Percentiles rank a stretch among this genome's conserved stretches.
phyloP scores from a whole-genome alignment of 176 grass and related monocot species.

The Tillandsia fasciculata region DNA sequence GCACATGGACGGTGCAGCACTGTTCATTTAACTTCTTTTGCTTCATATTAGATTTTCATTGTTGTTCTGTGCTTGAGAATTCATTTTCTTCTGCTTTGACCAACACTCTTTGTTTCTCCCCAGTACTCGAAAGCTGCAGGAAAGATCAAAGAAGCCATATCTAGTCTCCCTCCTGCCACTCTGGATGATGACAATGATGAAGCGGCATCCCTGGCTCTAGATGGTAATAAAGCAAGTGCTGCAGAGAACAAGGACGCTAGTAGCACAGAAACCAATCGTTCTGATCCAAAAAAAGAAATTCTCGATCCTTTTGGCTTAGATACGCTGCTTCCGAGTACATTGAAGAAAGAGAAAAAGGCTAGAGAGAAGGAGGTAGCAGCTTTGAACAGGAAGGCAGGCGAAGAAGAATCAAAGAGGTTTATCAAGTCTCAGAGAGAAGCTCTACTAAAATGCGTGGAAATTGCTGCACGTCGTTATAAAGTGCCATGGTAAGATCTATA shows the following conservation, averaged over 20 bases:
- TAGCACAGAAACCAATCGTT: not conserved
- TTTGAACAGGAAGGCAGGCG: constrained; percentile 30
- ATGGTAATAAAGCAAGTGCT: constrained; percentile 25
- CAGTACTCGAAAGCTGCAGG: constrained; percentile 79
- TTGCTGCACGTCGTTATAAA: constrained; percentile 74
- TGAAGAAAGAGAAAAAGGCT: constrained; percentile 44
- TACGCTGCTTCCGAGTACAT: constrained; percentile 38
- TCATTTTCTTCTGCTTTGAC: constrained; percentile 11
- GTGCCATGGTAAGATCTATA: constrained; percentile 48
- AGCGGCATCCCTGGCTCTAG: constrained; percentile 34
- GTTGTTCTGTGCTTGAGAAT: not conserved
- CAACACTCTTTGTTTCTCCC: constrained; percentile 10
- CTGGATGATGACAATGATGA: constrained; percentile 69
- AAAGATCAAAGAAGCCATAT: constrained; percentile 81
- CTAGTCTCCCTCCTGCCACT: constrained; percentile 45
- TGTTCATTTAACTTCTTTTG: not conserved
- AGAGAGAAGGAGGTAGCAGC: constrained; percentile 29
- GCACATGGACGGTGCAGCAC: not conserved
- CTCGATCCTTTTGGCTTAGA: constrained; percentile 91
- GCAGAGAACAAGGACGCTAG: constrained; percentile 10
- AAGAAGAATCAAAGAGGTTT: constrained; percentile 46
- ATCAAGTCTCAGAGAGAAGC: constrained; percentile 62
- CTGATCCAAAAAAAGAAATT: constrained; percentile 15
- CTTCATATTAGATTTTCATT: not conserved
- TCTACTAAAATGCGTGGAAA: constrained; percentile 76